Percentiles rank a stretch among this genome's conserved stretches.
Evolutionary conservation across 2,329 filamentous ascomycete species (phyloP).

Genomic region (Pseudocercospora fijiensis): DNA sequence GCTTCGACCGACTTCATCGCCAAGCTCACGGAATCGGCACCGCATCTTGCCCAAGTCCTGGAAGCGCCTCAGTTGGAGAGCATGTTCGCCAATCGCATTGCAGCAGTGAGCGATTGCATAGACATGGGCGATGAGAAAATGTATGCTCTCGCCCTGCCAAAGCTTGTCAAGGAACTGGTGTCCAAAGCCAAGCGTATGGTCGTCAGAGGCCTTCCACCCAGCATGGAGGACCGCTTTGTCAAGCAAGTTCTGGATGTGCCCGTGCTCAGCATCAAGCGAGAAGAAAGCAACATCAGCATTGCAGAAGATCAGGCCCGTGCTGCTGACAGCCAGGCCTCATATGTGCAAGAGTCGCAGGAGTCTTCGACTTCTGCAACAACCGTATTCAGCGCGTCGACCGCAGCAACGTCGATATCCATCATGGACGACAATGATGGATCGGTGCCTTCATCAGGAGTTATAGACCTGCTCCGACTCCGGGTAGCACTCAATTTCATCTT

Average conservation of each 20-base stretch:
- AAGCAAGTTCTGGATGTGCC: constrained; percentile 73
- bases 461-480: constrained; percentile 62
- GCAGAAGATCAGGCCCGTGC: constrained; percentile 28
- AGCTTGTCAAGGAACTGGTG: constrained; percentile 65
- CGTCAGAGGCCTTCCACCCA: constrained; percentile 66
- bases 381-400: constrained; percentile 25
- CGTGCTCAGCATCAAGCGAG: constrained; percentile 65
- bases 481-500: constrained; percentile 65
- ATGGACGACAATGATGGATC: constrained; percentile 27
- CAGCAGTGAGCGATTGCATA: constrained; percentile 73
- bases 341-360: constrained; percentile 23
- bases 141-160: constrained; percentile 74
- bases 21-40: constrained; percentile 54
- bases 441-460: constrained; percentile 43
- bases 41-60: constrained; percentile 61
- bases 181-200: constrained; percentile 70
- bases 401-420: constrained; percentile 34
- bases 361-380: constrained; percentile 33
- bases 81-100: constrained; percentile 54
- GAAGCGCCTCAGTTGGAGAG: constrained; percentile 46
- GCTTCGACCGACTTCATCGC: constrained; percentile 72
- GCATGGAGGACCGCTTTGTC: constrained; percentile 84
- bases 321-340: constrained; percentile 19
- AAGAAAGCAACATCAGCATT: constrained; percentile 47
- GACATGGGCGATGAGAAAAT: constrained; percentile 84